These are phyloP conservation scores for Astrothelium macrocarpum DNA, from an alignment of 495 filamentous ascomycete species.

Conservation along the genomic window DNA sequence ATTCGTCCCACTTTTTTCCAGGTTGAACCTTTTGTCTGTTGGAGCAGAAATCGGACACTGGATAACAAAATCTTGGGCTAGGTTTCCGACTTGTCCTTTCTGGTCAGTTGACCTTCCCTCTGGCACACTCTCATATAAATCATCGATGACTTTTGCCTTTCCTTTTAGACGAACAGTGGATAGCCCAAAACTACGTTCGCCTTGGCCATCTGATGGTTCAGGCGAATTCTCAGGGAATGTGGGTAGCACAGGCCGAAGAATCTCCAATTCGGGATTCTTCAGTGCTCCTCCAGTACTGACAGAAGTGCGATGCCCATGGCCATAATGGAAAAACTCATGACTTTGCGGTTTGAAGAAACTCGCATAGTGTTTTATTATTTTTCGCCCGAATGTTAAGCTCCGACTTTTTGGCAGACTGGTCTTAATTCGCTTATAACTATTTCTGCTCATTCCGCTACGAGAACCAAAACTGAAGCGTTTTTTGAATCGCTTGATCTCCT, in stretches of 20 bases:
- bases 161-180: background rate
- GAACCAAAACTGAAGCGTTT: background rate
- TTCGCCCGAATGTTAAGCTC: constrained; percentile 16
- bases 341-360: constrained; percentile 10
- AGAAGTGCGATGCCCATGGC: constrained; percentile 15
- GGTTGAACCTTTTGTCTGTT: background rate
- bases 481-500: background rate
- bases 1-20: background rate
- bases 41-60: background rate
- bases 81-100: background rate
- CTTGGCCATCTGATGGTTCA: background rate
- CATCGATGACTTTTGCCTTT: background rate
- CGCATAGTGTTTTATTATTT: constrained; percentile 7
- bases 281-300: constrained; percentile 20
- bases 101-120: background rate
- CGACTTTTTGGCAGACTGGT: constrained; percentile 11
- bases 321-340: constrained; percentile 5
- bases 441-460: background rate
- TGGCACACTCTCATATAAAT: background rate
- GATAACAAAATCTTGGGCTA: background rate
- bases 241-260: constrained; percentile 15
- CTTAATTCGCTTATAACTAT: background rate
- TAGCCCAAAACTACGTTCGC: background rate
- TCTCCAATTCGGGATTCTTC: constrained; percentile 24
- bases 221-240: constrained; percentile 7